These are phyloP conservation scores for Blastobotrys aristatus DNA, from an alignment of 1,139 yeast species.

Conservation along the genomic window DNA sequence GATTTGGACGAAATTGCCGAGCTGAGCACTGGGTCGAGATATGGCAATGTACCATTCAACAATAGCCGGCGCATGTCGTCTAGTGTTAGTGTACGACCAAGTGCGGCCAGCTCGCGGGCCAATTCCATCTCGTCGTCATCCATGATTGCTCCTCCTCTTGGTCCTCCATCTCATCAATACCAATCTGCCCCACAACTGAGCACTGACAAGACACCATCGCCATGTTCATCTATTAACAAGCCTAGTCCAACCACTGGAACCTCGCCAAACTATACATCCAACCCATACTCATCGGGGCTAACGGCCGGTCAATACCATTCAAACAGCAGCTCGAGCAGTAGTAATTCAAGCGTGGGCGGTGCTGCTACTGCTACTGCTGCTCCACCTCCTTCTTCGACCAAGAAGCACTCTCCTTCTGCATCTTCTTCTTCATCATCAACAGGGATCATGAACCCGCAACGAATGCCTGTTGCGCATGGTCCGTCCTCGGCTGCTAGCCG, in stretches of 20 bases:
- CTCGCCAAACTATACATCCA: neutral
- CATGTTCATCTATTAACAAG: neutral
- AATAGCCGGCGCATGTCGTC: slow-evolving; percentile 17
- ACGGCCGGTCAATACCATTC: too few species aligned
- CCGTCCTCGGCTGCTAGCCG: too few species aligned
- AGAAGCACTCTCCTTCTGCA: too few species aligned
- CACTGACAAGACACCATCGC: neutral
- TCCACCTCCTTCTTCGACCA: too few species aligned
- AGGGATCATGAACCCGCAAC: too few species aligned
- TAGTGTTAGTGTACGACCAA: slow-evolving; percentile 9
- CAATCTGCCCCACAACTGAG: neutral
- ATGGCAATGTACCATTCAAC: slow-evolving; percentile 20
- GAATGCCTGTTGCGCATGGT: too few species aligned
- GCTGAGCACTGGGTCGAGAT: slow-evolving; percentile 19
- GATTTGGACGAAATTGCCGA: slow-evolving; percentile 30
- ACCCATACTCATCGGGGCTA: neutral
- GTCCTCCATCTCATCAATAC: neutral
- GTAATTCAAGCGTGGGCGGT: too few species aligned
- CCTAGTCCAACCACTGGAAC: neutral
- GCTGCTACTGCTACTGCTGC: too few species aligned
- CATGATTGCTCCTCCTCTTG: neutral
- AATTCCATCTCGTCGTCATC: slow-evolving; percentile 17
- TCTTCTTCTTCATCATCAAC: too few species aligned
- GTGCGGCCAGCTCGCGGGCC: slow-evolving; percentile 14
- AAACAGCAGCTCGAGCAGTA: too few species aligned